Percentiles rank a stretch among this genome's conserved stretches.
Evolutionary conservation across 2,329 filamentous ascomycete genomes (phyloP).

Genomic region (Phyllosticta ampelicida): DNA sequence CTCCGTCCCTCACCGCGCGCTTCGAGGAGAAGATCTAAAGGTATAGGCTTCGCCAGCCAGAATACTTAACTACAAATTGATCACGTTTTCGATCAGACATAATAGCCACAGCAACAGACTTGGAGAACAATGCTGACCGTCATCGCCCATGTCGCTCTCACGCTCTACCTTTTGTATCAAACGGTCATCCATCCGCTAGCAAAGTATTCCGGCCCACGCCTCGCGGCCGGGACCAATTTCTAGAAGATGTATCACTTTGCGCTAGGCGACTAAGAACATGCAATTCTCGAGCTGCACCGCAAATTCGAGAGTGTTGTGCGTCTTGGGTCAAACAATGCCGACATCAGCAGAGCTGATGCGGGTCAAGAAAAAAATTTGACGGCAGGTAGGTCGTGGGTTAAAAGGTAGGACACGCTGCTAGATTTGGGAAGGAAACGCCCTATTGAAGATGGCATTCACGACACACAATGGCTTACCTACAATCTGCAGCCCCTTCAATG

Average conservation of each 20-base stretch:
- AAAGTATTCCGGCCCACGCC: constrained; percentile 33
- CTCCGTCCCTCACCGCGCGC: not conserved
- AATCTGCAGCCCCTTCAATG: not conserved
- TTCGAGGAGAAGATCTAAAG: too few relatives aligned
- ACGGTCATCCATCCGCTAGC: constrained; percentile 34
- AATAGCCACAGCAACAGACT: not conserved
- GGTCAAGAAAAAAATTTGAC: not conserved
- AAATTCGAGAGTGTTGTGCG: not conserved
- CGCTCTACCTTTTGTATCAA: constrained; percentile 22
- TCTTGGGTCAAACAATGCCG: not conserved
- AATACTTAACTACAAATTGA: not conserved
- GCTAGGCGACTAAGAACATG: not conserved
- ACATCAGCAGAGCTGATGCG: constrained; percentile 1
- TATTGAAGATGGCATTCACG: not conserved
- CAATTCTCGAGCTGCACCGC: not conserved
- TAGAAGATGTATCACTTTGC: not conserved
- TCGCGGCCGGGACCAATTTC: constrained; percentile 26
- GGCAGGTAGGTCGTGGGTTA: not conserved
- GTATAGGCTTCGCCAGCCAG: not conserved
- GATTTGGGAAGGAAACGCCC: not conserved
- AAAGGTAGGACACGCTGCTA: not conserved
- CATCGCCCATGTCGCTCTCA: not conserved
- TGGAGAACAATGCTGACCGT: not conserved
- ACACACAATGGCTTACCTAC: not conserved
- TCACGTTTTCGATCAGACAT: too few relatives aligned